Evolutionary conservation across 768 basidiomycete genomes (phyloP).

Genomic region (Pulveroboletus sp.): DNA sequence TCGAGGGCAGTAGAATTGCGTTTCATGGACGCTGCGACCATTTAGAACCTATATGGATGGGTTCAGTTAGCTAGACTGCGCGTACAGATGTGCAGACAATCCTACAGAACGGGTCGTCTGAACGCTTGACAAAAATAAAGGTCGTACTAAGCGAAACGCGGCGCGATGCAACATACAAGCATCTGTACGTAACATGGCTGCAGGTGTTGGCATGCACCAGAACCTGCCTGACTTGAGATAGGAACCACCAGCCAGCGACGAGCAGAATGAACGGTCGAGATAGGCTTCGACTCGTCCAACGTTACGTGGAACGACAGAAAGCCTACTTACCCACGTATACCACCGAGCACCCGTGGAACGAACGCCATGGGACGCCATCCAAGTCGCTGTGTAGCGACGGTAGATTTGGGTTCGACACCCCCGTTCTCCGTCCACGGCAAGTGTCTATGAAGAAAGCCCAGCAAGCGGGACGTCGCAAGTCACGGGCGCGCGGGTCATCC

Average conservation of each 20-base stretch:
- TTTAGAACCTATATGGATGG: background rate
- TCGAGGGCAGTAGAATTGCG: conserved; percentile 13
- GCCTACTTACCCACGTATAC: conserved; percentile 41
- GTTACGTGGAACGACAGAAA: conserved; percentile 49
- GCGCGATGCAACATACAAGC: background rate
- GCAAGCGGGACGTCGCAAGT: background rate
- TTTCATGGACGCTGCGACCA: conserved; percentile 15
- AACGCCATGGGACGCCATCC: conserved; percentile 10
- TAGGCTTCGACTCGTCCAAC: conserved; percentile 37
- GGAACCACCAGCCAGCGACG: background rate
- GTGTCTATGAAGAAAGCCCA: conserved; percentile 17
- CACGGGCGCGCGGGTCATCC: background rate
- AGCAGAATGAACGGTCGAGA: conserved; percentile 30
- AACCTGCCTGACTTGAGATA: too few relatives aligned
- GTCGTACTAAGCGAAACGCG: conserved; percentile 1
- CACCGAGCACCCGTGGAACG: conserved; percentile 32
- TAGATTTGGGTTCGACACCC: conserved; percentile 47
- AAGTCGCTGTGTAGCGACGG: conserved; percentile 4
- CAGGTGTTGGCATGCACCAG: background rate
- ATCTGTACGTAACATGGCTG: conserved; percentile 3
- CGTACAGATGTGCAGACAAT: background rate
- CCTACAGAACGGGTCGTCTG: background rate
- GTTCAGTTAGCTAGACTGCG: background rate
- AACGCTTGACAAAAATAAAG: conserved; percentile 6
- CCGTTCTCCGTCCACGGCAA: conserved; percentile 52